These are phyloP conservation scores for Myrmaecium sp. DNA, from an alignment of 2,329 filamentous ascomycete species.

Conservation along the genomic window DNA sequence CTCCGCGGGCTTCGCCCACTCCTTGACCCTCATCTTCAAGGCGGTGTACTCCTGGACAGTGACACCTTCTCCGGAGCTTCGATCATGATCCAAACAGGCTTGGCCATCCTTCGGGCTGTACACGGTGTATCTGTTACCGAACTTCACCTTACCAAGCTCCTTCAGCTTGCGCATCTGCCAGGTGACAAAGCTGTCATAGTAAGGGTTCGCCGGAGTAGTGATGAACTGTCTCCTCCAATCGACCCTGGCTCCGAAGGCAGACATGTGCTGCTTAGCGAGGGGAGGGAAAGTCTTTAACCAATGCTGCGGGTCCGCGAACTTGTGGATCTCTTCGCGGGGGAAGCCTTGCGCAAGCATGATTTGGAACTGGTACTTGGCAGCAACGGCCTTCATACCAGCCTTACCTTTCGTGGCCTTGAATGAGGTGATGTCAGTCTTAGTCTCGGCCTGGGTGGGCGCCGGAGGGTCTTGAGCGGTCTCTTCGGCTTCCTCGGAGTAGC, in stretches of 20 bases:
- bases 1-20: constrained; percentile 67
- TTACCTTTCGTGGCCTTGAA: constrained; percentile 68
- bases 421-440: constrained; percentile 73
- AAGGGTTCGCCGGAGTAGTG: constrained; percentile 91
- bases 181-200: constrained; percentile 85
- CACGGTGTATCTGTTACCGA: constrained; percentile 83
- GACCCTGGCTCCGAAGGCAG: constrained; percentile 68
- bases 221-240: constrained; percentile 90
- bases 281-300: constrained; percentile 89
- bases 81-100: constrained; percentile 76
- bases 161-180: constrained; percentile 96
- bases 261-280: constrained; percentile 63
- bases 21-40: constrained; percentile 75
- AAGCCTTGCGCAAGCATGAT: constrained; percentile 89
- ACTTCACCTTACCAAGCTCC: constrained; percentile 82
- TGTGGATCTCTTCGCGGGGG: constrained; percentile 73
- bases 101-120: constrained; percentile 83
- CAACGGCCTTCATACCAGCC: constrained; percentile 72
- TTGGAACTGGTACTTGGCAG: constrained; percentile 91
- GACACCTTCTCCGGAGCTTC: constrained; percentile 64
- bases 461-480: constrained; percentile 33
- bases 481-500: constrained; percentile 34
- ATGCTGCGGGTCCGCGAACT: constrained; percentile 77
- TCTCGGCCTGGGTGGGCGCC: constrained; percentile 43
- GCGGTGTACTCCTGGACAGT: constrained; percentile 85